phyloP scores from a whole-genome alignment of 1,139 yeast genomes.

The Taphrina pruni region DNA sequence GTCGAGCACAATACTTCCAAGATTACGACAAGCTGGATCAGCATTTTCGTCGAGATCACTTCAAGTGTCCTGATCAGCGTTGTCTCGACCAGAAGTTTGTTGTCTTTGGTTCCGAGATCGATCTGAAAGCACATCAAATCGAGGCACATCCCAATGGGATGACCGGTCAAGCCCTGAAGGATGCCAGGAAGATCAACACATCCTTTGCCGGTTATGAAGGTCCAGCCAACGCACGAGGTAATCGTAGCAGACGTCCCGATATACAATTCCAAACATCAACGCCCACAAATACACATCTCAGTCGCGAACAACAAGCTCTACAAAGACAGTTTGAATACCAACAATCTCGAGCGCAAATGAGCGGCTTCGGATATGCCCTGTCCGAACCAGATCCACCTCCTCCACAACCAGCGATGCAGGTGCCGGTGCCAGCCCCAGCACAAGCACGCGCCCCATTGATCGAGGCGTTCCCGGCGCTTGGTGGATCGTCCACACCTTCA shows the following conservation, averaged over 20 bases:
- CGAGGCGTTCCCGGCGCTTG: conserved; percentile 40
- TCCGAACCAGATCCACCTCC: conserved; percentile 28
- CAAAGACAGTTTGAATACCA: conserved; percentile 40
- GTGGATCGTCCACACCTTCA: conserved; percentile 24
- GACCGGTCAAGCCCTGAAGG: conserved; percentile 41
- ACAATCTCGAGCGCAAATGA: conserved; percentile 39
- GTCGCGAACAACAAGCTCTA: conserved; percentile 42
- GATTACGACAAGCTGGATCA: conserved; percentile 73
- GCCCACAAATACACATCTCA: conserved; percentile 22
- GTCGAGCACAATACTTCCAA: conserved; percentile 75
- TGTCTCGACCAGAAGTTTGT: conserved; percentile 91
- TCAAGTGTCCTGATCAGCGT: conserved; percentile 75
- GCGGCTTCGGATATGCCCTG: conserved; percentile 33
- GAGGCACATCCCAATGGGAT: conserved; percentile 70
- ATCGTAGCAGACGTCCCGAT: conserved; percentile 34
- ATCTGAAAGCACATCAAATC: conserved; percentile 84
- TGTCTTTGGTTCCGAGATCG: conserved; percentile 85
- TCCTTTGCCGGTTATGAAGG: conserved; percentile 40
- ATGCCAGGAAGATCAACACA: conserved; percentile 40
- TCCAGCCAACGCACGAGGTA: conserved; percentile 35
- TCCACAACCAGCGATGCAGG: conserved; percentile 36
- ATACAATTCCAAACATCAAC: conserved; percentile 24
- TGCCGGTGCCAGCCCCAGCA: conserved; percentile 24
- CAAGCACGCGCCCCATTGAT: conserved; percentile 21
- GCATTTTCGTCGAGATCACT: conserved; percentile 78